A percentile compares a stretch with the other conserved stretches of the same genome.
Conservation (phyloP, 1,284 basidiomycete species). For the Ceratobasidium sp. region DNA sequence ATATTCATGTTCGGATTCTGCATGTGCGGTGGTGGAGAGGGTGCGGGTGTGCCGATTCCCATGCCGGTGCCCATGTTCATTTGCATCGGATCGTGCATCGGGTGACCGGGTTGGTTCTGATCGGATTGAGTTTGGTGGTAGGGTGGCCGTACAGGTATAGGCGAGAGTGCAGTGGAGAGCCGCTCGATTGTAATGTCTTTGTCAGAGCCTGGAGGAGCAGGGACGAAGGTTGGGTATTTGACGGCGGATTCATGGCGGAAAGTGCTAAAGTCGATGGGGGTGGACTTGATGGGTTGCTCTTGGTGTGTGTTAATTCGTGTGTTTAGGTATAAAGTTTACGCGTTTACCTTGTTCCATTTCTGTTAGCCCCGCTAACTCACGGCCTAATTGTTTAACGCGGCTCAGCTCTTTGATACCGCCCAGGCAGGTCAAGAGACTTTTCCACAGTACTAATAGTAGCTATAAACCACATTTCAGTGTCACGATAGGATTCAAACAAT, state of each 20-base stretch:
- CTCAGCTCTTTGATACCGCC: conserved; percentile 88
- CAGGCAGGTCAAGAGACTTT: conserved; percentile 88
- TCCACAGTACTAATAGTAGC: conserved; percentile 97
- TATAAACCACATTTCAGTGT: conserved; percentile 51
- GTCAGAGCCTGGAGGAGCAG: conserved; percentile 56
- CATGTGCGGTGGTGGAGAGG: conserved; percentile 76
- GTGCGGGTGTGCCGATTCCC: conserved; percentile 77
- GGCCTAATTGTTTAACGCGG: conserved; percentile 82
- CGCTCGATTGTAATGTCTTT: conserved; percentile 58
- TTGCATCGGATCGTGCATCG: conserved; percentile 56
- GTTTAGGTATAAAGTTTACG: conserved; percentile 5
- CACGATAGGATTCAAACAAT: conserved; percentile 1
- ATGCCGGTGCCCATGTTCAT: conserved; percentile 39
- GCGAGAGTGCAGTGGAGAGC: conserved; percentile 88
- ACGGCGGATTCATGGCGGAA: conserved; percentile 88
- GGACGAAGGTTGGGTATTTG: conserved; percentile 91
- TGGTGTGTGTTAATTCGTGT: neutral
- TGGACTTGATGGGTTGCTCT: conserved; percentile 67
- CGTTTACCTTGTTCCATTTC: conserved; percentile 64
- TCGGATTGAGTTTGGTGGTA: conserved; percentile 78
- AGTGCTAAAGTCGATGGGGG: conserved; percentile 84
- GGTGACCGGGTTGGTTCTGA: conserved; percentile 54
- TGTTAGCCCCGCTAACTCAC: conserved; percentile 80
- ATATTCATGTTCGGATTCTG: conserved; percentile 27
- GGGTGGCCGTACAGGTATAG: conserved; percentile 89